A percentile compares a stretch with the other conserved stretches of the same genome.
phyloP scores from a whole-genome alignment of 1,284 basidiomycete genomes.

The Irpex sp. region DNA sequence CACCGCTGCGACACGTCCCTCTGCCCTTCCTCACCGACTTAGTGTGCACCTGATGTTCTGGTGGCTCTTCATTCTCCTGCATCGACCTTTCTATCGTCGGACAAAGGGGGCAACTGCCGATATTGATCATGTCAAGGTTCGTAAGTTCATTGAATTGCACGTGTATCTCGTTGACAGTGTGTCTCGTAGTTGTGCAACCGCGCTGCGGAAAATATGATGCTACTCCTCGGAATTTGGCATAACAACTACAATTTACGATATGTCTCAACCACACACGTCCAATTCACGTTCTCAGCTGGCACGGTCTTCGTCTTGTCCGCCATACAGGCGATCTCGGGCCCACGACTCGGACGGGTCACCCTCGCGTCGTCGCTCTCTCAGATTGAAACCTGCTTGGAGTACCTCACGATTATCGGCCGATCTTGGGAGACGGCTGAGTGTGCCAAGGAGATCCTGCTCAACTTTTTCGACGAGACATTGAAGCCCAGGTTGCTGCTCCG shows the following conservation, averaged over 20 bases:
- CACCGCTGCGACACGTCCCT: constrained; percentile 42
- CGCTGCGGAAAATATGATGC: constrained; percentile 64
- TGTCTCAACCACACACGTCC: constrained; percentile 58
- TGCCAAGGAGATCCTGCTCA: constrained; percentile 40
- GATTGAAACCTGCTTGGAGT: constrained; percentile 43
- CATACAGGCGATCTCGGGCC: constrained; percentile 46
- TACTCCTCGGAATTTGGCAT: constrained; percentile 54
- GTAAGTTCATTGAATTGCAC: no score
- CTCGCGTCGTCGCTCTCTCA: constrained; percentile 36
- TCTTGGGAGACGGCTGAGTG: constrained; percentile 50
- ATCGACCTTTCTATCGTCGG: constrained; percentile 61
- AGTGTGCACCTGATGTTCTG: constrained; percentile 63
- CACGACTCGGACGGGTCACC: constrained; percentile 31
- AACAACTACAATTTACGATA: constrained; percentile 57
- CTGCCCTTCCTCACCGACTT: constrained; percentile 55
- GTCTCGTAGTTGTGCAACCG: constrained; percentile 52
- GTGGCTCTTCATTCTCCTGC: constrained; percentile 64
- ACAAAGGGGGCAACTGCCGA: constrained; percentile 37
- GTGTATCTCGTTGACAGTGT: background rate
- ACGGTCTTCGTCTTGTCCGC: constrained; percentile 58
- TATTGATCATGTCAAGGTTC: constrained; percentile 50
- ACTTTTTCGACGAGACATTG: constrained; percentile 30
- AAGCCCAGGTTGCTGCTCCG: constrained; percentile 27
- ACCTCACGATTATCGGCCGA: constrained; percentile 45
- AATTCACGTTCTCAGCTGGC: constrained; percentile 64